Base-by-base conservation (phyloP, 2,329 filamentous ascomycete species). In the Cadophora gregata region DNA sequence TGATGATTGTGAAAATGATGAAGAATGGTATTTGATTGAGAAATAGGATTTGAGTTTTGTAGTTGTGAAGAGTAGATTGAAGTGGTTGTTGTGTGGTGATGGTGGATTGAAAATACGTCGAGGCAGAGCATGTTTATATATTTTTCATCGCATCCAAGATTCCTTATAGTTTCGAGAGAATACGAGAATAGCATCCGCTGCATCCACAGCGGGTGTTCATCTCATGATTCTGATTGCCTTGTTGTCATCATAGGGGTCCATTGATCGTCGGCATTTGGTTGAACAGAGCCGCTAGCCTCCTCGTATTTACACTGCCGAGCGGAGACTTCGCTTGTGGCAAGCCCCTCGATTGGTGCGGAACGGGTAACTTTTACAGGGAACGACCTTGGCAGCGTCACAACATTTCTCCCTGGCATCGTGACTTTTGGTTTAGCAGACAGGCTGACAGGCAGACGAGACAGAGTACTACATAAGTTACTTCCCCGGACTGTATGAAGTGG, bases 401-500 rank as follows among this genome's bases (percentile, higher is more conserved):
- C 21, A 14, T 58, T 42, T 16, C 5, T 14, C 19, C 33, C 53
- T 33, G 33, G 55, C 31, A 36, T 56, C n/a, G 29, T 24, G 31
- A 56, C 55, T 58, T 38, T 58, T 19, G 55, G 38, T 42, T 27
- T 58, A 38, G 31, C 55, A 21, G 33, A 27, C 7, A 16, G n/a
- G n/a, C n/a, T n/a, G n/a, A n/a, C n/a, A n/a, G n/a, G n/a, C n/a
- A n/a, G n/a, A n/a, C n/a, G n/a, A n/a, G n/a, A n/a, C n/a, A n/a
- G n/a, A n/a, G n/a, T n/a, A n/a, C n/a, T n/a, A n/a, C n/a, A n/a
- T n/a, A n/a, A n/a, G n/a, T n/a, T n/a, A 42, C 31, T 25, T 38
- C 33, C 29, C 55, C 55, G n/a, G n/a, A n/a, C n/a, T n/a, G 55
- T 58, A 58, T 27, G 55, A 58, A 58, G 55, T 58, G 55, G 55